Evolutionary conservation across 192 early-diverging fungal species (phyloP).

Genomic region (Coemansia sp.): DNA sequence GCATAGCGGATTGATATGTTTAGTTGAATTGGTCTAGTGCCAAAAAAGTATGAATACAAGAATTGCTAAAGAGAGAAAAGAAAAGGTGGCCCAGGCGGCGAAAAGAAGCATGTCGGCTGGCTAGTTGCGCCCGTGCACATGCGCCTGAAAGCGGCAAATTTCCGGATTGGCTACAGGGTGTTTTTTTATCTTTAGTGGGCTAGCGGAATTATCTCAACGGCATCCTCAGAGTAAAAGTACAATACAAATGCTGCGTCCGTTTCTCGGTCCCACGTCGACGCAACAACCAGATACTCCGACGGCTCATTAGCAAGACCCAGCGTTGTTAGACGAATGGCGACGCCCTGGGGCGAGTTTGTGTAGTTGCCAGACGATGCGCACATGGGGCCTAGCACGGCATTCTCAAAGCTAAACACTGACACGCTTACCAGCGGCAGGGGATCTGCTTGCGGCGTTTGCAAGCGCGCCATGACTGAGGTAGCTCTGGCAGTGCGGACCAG

Average conservation of each 20-base stretch:
- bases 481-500: conserved; percentile 60
- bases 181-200: neutral
- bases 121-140: neutral
- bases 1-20: conserved; percentile 3
- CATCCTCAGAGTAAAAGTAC: conserved; percentile 51
- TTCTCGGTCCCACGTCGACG: conserved; percentile 46
- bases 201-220: conserved; percentile 32
- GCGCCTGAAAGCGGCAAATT: conserved; percentile 15
- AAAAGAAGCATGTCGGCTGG: neutral
- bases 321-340: conserved; percentile 24
- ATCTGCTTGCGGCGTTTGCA: conserved; percentile 69
- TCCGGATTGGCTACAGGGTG: neutral
- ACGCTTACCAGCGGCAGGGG: conserved; percentile 70
- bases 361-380: conserved; percentile 52
- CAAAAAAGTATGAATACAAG: neutral
- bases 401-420: conserved; percentile 62
- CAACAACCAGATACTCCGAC: conserved; percentile 43
- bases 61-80: neutral
- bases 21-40: neutral
- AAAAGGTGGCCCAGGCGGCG: neutral
- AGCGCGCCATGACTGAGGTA: conserved; percentile 65
- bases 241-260: conserved; percentile 39
- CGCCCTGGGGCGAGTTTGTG: conserved; percentile 54
- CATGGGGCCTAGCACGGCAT: conserved; percentile 18
- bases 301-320: conserved; percentile 22